Conservation (phyloP, 2,329 filamentous ascomycete species). For the Paramyrothecium roridum region DNA sequence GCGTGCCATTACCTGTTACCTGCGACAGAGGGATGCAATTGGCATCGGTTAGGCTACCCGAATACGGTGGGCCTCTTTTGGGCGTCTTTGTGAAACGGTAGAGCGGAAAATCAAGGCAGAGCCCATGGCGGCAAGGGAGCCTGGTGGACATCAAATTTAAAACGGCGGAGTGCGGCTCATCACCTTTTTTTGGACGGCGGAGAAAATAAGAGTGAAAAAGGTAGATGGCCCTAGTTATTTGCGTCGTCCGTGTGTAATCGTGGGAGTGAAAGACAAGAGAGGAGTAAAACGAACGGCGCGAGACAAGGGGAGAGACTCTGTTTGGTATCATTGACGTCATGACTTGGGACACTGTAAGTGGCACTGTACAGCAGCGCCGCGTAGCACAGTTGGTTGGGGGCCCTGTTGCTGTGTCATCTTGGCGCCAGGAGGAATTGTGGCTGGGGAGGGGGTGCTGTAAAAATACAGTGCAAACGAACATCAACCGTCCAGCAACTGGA, state of each 20-base stretch:
- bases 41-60: neutral
- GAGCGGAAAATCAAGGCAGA: neutral
- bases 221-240: too few species aligned
- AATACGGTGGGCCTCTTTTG: neutral
- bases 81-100: neutral
- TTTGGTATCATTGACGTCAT: neutral
- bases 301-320: neutral
- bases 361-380: neutral
- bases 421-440: neutral
- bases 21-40: neutral
- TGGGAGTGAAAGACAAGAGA: too few species aligned
- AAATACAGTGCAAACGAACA: too few species aligned
- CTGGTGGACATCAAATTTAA: neutral
- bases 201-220: too few species aligned
- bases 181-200: neutral
- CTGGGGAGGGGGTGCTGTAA: neutral
- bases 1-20: too few species aligned
- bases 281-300: neutral
- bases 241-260: too few species aligned
- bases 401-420: neutral
- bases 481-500: too few species aligned
- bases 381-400: neutral
- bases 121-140: neutral
- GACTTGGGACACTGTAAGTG: neutral
- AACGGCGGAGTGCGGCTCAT: neutral